Percentiles rank a stretch among this genome's conserved stretches.
phyloP scores from a whole-genome alignment of 225 moss, liverwort and hornwort genomes.

The Bryum argenteum region DNA sequence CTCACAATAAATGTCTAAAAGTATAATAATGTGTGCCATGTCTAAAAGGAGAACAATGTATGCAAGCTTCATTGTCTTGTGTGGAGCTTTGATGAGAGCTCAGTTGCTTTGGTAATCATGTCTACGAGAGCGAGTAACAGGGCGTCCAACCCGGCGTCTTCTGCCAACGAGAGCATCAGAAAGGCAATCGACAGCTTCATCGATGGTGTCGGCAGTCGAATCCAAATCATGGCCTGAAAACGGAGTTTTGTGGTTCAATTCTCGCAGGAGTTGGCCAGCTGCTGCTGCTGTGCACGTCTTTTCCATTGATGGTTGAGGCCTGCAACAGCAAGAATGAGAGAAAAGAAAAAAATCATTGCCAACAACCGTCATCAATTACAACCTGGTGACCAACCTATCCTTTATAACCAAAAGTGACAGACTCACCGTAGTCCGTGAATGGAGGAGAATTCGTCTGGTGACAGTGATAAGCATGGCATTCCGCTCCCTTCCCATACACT shows the following conservation, averaged over 20 bases:
- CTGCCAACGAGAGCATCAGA: conserved; percentile 66
- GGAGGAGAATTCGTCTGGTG: conserved; percentile 79
- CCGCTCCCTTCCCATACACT: conserved; percentile 60
- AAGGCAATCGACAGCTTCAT: conserved; percentile 32
- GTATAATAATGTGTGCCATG: no score
- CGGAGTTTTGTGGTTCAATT: conserved; percentile 49
- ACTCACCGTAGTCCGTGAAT: conserved; percentile 67
- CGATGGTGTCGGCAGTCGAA: conserved; percentile 58
- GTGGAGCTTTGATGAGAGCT: neutral
- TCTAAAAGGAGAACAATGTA: no score
- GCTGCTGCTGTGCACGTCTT: conserved; percentile 75
- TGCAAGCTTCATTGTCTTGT: no score
- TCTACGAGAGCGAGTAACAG: conserved; percentile 45
- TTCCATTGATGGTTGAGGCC: conserved; percentile 86
- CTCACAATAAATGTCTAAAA: no score
- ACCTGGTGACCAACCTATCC: no score
- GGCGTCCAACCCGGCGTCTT: conserved; percentile 70
- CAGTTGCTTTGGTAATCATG: conserved; percentile 34
- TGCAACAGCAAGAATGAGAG: conserved; percentile 27
- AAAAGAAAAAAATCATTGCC: neutral
- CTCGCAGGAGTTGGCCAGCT: conserved; percentile 69
- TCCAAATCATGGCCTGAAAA: conserved; percentile 53
- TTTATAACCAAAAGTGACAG: no score
- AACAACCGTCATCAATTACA: neutral
- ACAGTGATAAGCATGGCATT: conserved; percentile 41